Conservation (phyloP, 2,329 filamentous ascomycete genomes). For the Curvularia spicifera region DNA sequence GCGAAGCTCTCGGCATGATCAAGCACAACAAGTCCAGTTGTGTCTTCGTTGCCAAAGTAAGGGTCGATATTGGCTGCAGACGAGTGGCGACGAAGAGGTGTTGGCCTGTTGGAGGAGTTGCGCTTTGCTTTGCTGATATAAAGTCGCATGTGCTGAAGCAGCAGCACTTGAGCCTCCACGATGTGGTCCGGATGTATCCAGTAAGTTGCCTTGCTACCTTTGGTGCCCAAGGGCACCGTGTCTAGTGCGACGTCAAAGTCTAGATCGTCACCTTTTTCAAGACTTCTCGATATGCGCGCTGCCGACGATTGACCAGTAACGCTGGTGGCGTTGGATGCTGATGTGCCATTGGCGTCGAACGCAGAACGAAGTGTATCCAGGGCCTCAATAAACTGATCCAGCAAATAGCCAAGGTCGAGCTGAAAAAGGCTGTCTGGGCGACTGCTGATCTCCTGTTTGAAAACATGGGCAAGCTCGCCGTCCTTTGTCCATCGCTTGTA, state of each 20-base stretch:
- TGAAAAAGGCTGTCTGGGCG: constrained; percentile 75
- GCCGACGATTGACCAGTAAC: constrained; percentile 33
- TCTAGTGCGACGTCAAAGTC: constrained; percentile 59
- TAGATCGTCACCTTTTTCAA: constrained; percentile 51
- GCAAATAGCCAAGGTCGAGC: constrained; percentile 64
- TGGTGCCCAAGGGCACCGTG: constrained; percentile 55
- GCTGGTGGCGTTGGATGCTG: constrained; percentile 19
- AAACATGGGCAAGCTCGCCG: constrained; percentile 66
- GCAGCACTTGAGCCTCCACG: constrained; percentile 60
- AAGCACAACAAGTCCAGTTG: constrained; percentile 53
- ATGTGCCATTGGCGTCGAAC: constrained; percentile 47
- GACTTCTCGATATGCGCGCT: constrained; percentile 47
- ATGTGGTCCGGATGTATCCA: constrained; percentile 63
- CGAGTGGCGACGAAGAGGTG: constrained; percentile 35
- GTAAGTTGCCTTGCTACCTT: constrained; percentile 57
- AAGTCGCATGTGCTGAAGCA: constrained; percentile 58
- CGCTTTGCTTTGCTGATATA: constrained; percentile 37
- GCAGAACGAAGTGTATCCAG: constrained; percentile 54
- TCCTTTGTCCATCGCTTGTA: constrained; percentile 89
- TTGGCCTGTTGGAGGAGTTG: constrained; percentile 28
- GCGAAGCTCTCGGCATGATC: constrained; percentile 57
- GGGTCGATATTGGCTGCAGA: constrained; percentile 32
- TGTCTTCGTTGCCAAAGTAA: constrained; percentile 43
- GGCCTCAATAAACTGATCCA: constrained; percentile 58
- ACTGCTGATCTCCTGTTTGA: constrained; percentile 70